A percentile compares a stretch with the other conserved stretches of the same genome.
Evolutionary conservation across 257 asterid genomes (phyloP).

Genomic region (Cordia subcordata): DNA sequence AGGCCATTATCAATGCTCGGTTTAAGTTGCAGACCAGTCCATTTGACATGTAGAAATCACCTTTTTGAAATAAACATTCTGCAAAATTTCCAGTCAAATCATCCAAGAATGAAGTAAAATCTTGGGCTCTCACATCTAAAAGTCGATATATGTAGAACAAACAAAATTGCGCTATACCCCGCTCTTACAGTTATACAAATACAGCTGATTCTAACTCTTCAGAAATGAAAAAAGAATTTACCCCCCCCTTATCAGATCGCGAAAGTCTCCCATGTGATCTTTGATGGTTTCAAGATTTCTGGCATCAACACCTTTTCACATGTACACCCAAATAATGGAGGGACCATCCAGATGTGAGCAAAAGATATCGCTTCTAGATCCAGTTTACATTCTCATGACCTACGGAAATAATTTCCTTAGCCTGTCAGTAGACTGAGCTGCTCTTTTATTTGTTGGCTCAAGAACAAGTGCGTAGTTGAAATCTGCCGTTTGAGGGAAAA

Average conservation of each 20-base stretch:
- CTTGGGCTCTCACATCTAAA: too few relatives aligned
- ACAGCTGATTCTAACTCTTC: neutral
- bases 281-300: too few relatives aligned
- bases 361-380: slow-evolving; percentile 1
- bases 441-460: slow-evolving; percentile 95
- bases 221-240: slow-evolving; percentile 2
- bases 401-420: slow-evolving; percentile 50
- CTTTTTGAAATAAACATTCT: too few relatives aligned
- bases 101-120: too few relatives aligned
- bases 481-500: slow-evolving; percentile 39
- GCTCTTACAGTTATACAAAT: neutral
- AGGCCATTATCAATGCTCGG: too few relatives aligned
- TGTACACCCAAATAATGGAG: too few relatives aligned
- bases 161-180: slow-evolving; percentile 1
- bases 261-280: neutral
- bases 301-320: neutral
- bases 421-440: slow-evolving; percentile 66
- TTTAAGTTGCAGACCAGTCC: too few relatives aligned
- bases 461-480: slow-evolving; percentile 79
- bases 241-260: neutral
- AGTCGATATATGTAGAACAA: neutral
- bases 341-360: neutral
- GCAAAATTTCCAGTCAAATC: too few relatives aligned
- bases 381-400: slow-evolving; percentile 14
- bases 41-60: too few relatives aligned